Conservation (phyloP, 1,284 basidiomycete genomes). For the Ustilago trichophora region DNA sequence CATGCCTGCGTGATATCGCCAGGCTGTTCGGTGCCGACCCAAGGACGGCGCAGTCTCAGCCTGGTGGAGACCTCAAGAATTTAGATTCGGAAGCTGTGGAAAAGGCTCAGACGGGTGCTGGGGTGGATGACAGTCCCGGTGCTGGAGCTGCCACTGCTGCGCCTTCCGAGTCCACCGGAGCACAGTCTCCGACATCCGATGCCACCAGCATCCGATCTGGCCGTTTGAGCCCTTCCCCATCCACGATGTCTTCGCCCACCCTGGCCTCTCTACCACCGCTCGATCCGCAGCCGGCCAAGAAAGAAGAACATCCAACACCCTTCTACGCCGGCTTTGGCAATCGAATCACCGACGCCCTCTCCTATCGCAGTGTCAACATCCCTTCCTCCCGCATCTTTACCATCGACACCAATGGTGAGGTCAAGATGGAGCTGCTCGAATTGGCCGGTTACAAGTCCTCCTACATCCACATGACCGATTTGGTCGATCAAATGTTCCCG, state of each 20-base stretch:
- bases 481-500: conserved; percentile 99
- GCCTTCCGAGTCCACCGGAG: background rate
- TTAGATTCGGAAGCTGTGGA: conserved; percentile 4
- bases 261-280: background rate
- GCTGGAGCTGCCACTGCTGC: conserved; percentile 29
- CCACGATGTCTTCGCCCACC: conserved; percentile 13
- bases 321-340: conserved; percentile 99
- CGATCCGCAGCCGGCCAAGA: conserved; percentile 44
- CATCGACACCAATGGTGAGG: conserved; percentile 92
- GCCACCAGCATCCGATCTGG: conserved; percentile 65
- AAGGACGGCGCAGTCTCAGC: conserved; percentile 21
- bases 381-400: conserved; percentile 96
- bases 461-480: conserved; percentile 96
- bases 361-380: conserved; percentile 93
- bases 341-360: conserved; percentile 95
- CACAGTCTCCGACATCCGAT: background rate
- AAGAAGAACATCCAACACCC: conserved; percentile 68
- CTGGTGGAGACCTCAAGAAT: conserved; percentile 16
- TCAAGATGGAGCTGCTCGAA: conserved; percentile 96
- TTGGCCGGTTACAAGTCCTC: conserved; percentile 96
- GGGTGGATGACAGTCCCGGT: conserved; percentile 7
- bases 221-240: background rate
- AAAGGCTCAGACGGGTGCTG: conserved; percentile 10
- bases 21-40: conserved; percentile 79
- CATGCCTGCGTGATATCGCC: conserved; percentile 94